Percentiles rank a stretch among this genome's conserved stretches.
phyloP scores from a whole-genome alignment of 768 basidiomycete genomes.

The Tubosaeta brunneosetosa region DNA sequence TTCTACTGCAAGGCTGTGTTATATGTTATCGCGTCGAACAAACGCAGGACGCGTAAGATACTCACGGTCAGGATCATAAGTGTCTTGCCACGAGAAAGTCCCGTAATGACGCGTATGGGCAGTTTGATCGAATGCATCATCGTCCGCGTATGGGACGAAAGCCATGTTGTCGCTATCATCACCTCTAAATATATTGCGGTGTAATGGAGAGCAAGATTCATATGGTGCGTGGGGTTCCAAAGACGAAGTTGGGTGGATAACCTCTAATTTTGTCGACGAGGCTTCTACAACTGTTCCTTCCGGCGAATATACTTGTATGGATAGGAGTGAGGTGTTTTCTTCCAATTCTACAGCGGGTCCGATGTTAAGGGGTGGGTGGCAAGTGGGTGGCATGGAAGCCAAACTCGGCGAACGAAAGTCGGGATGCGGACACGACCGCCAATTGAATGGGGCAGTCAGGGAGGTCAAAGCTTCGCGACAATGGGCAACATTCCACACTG shows the following conservation, averaged over 20 bases:
- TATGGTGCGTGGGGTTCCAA: slow-evolving; percentile 39
- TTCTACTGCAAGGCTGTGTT: slow-evolving; percentile 36
- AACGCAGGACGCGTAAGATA: neutral
- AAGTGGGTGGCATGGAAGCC: neutral
- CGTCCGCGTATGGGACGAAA: slow-evolving; percentile 63
- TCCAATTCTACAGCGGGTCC: neutral
- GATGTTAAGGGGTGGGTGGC: neutral
- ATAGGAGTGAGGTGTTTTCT: neutral
- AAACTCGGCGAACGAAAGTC: slow-evolving; percentile 5
- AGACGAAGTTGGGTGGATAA: slow-evolving; percentile 6
- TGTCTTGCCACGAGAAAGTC: slow-evolving; percentile 47
- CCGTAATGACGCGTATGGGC: slow-evolving; percentile 40
- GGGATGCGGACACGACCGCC: slow-evolving; percentile 10
- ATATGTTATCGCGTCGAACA: slow-evolving; percentile 19
- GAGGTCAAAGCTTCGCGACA: slow-evolving; percentile 12
- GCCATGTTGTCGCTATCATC: slow-evolving; percentile 56
- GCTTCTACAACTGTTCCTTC: slow-evolving; percentile 10
- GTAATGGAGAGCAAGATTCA: slow-evolving; percentile 51
- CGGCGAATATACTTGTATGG: slow-evolving; percentile 14
- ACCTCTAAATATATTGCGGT: slow-evolving; percentile 45
- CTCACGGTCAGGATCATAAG: slow-evolving; percentile 41
- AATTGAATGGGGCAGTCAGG: slow-evolving; percentile 14
- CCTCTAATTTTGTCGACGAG: slow-evolving; percentile 12
- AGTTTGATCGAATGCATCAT: slow-evolving; percentile 44
- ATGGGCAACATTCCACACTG: slow-evolving; percentile 13